phyloP scores from a whole-genome alignment of 2,329 filamentous ascomycete genomes.

The Alternaria arbusti region DNA sequence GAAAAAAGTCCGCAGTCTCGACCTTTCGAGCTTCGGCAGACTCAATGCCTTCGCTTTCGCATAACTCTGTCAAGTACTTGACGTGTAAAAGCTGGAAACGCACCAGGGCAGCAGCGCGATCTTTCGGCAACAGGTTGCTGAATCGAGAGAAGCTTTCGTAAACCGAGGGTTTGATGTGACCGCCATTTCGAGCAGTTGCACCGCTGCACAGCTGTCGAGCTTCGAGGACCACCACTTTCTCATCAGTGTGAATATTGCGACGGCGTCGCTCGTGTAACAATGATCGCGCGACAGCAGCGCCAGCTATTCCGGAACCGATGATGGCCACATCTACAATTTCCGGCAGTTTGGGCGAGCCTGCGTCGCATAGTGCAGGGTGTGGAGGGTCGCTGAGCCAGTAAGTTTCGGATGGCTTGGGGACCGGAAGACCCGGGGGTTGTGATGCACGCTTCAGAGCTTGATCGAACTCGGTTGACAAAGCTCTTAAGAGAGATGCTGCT shows the following conservation, averaged over 20 bases:
- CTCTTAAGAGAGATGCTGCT: neutral
- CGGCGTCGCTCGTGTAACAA: conserved; percentile 29
- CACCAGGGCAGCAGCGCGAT: conserved; percentile 13
- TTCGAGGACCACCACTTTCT: conserved; percentile 51
- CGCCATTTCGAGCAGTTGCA: conserved; percentile 43
- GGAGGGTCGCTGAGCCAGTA: conserved; percentile 17
- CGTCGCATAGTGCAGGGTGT: conserved; percentile 7
- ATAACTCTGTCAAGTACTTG: conserved; percentile 6
- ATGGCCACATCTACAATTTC: conserved; percentile 57
- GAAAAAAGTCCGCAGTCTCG: conserved; percentile 15
- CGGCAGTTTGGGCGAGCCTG: conserved; percentile 26
- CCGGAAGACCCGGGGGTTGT: conserved; percentile 11
- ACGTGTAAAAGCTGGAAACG: conserved; percentile 13
- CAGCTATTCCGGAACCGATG: conserved; percentile 64
- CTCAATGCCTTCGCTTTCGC: conserved; percentile 9
- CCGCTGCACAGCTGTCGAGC: conserved; percentile 35
- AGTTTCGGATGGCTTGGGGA: conserved; percentile 1
- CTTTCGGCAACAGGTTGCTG: conserved; percentile 10
- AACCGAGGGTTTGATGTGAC: conserved; percentile 18
- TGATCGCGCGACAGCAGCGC: conserved; percentile 50
- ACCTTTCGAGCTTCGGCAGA: conserved; percentile 14
- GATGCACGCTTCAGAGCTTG: conserved; percentile 13
- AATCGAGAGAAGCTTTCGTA: conserved; percentile 17
- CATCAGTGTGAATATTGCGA: neutral
- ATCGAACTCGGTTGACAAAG: conserved; percentile 10